Evolutionary conservation across 805 yeast species (phyloP), one percentile per base, ranked within the genome.

Genomic region (Saccharomycopsis schoenii): DNA sequence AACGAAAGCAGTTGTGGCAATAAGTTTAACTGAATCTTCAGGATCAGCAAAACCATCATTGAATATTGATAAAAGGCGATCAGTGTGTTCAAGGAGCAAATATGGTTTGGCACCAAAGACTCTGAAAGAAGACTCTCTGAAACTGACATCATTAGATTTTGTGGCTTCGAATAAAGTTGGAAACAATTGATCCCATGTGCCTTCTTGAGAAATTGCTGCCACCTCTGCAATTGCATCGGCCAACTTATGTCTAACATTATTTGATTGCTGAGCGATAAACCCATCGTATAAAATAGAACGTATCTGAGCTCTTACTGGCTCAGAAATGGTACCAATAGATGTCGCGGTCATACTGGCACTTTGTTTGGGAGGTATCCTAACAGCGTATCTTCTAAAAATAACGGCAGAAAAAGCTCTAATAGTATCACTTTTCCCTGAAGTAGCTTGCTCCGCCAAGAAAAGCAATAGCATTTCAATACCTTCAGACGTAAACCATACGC

Each of bases 141-240:
- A 83, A 61, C 85, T 81, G 15, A 86, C 77, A 68, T 86, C 87
- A 40, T 60, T 61, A 69, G 70, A 66, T 71, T 73, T 56, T 19
- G 85, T 75, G 11, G 94, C 90, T 67, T 81, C 83, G 64, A 89
- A 81, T 47, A 93, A 76, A 0, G 90, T 83, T 58, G 88, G 90
- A 43, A 91, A 74, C 57, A 88, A 80, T 51, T 89, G 92, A 15
- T 85, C 82, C 99, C 99, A 93, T 4, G 77, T 72, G 4, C 78
- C 79, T 24, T 76, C 77, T 19, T 75, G 77, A 2, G 75, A 68
- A 56, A 76, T 71, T 14, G 82, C 85, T 1, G 97, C 96, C 55
- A 93, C 83, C 73, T 92, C 98, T 0, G 97, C 89, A 56, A 94
- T 86, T 9, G 96, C 96, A 76, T 94, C 99, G 1, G 97, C 85